Evolutionary conservation across 768 basidiomycete species (phyloP), one percentile per base, ranked within the genome.

Genomic region (Cubamyces sp.): DNA sequence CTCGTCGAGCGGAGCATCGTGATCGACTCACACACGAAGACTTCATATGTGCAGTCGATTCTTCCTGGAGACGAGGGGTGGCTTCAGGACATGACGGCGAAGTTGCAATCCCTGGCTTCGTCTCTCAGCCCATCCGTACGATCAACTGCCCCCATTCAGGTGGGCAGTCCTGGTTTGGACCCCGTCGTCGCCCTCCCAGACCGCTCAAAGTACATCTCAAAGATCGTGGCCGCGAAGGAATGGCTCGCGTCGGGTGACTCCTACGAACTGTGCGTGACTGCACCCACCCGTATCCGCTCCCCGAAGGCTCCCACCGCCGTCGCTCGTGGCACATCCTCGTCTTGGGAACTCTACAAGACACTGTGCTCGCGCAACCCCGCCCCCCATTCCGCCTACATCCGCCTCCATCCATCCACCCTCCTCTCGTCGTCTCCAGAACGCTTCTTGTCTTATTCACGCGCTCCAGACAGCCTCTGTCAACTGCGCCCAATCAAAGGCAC

Each of bases 401-500:
- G 91, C 23, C 77, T 94, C 8, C 85, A 88, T 68, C 90, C 90
- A 0, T 86, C 89, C 0, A 87, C 87, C 4, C 75, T 97, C 19
- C 75, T 97, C 48, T 90, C 90, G 2, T 96, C 94, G 3, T 95
- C 92, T 1, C 96, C 96, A 0, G 96, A 98, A 69, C 86, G 94
- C 5, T 97, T 98, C 75, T 78, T 98, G 18, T 92, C 87, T 37
- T 94, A 78, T 71, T 84, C 84, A n/a, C 82, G 87, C 55, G 81
- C 85, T 12, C 89, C 89, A 0, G 71, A 79, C 43, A 76, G 87
- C 3, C 71, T 80, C 14, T 93, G 88, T 71, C 91, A 95, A 75
- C 82, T 97, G 65, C 90, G 94, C 55, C 96, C 96, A 3, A 97
- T 98, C 71, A 98, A 98, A 69, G 96, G 96, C 7, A 97, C 96